phyloP scores from a whole-genome alignment of 1,139 yeast genomes.

The Yamadazyma songkhlaensis region DNA sequence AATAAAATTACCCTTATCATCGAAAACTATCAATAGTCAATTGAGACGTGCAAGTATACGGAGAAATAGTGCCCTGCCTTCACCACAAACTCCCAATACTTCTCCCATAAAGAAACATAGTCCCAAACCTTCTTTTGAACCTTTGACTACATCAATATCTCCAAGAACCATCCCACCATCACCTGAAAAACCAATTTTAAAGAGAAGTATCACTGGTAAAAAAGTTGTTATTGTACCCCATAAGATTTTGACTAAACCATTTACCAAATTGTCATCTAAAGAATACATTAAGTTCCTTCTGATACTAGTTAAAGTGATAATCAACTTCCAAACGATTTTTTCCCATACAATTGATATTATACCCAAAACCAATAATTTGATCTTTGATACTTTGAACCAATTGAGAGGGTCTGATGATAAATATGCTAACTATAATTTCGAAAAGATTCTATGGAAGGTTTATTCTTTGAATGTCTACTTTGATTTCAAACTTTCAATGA shows the following conservation, averaged over 20 bases:
- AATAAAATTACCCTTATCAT: conserved; percentile 39
- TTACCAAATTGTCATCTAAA: conserved; percentile 34
- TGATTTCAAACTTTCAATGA: conserved; percentile 10
- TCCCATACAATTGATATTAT: conserved; percentile 13
- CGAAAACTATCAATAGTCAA: conserved; percentile 40
- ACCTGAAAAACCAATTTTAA: conserved; percentile 6
- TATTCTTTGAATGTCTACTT: conserved; percentile 17
- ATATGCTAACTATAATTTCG: conserved; percentile 18
- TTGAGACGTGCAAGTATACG: conserved; percentile 22
- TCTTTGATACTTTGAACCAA: conserved; percentile 10
- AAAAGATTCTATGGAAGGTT: conserved; percentile 20
- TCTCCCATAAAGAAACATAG: not conserved
- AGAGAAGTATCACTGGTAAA: conserved; percentile 14
- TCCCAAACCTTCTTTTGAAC: not conserved
- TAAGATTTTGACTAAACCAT: conserved; percentile 41
- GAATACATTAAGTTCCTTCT: conserved; percentile 40
- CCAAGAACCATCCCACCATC: conserved; percentile 3
- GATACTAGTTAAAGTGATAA: conserved; percentile 35
- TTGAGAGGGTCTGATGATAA: conserved; percentile 14
- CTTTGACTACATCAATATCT: conserved; percentile 5
- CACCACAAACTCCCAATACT: not conserved
- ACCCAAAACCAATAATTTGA: conserved; percentile 7
- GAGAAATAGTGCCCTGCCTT: conserved; percentile 4
- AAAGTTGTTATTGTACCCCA: conserved; percentile 42
- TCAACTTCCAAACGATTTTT: conserved; percentile 35